Base-by-base conservation (phyloP, 176 grass and related monocot genomes). In the Pontederia crassipes region DNA sequence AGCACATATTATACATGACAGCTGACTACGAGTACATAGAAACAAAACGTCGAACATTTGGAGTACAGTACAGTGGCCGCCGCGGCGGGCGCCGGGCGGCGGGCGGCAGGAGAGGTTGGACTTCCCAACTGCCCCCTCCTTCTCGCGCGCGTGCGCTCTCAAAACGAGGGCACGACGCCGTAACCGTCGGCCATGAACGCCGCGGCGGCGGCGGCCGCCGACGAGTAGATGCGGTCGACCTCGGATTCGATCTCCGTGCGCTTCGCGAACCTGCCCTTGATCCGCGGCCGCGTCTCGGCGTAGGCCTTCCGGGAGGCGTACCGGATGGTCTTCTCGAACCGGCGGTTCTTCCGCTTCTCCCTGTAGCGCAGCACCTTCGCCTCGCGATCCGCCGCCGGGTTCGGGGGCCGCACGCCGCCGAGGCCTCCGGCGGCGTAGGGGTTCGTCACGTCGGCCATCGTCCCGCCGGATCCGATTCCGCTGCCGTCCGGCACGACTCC, bases 301-400 rank as follows among this genome's bases (percentile, higher is more conserved):
- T 64, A 64, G 16, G 61, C 61, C 61, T 64, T 64, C 17, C 61
- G 45, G 45, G 61, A 64, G n/a, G 61, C 61, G 17, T 64, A 64
- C 45, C 61, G 61, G 61, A 64, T 49, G 17, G 45, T 64, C 61
- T 64, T 64, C 17, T 49, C 61, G 61, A 64, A 64, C 45, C 61
- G 61, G 16, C 61, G 61, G 17, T 16, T 49, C 61, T 64, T 64
- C 61, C 61, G 45, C 61, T 64, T 64, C 61, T 64, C 61, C 46
- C 61, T n/a, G 61, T 64, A 64, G 45, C 61, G 17, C 61, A 64
- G 47, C 61, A 64, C 45, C 45, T 46, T 17, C 2, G 45, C 61
- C 61, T 49, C 45, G 10, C 61, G 61, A 48, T 64, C 61, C n/a
- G 46, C 18, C 61, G 7, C 32, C 4, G 32, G 32, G 32, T 40